These are phyloP conservation scores for Lablab purpureus DNA, from an alignment of 306 rosid genomes.

Conservation along the genomic window DNA sequence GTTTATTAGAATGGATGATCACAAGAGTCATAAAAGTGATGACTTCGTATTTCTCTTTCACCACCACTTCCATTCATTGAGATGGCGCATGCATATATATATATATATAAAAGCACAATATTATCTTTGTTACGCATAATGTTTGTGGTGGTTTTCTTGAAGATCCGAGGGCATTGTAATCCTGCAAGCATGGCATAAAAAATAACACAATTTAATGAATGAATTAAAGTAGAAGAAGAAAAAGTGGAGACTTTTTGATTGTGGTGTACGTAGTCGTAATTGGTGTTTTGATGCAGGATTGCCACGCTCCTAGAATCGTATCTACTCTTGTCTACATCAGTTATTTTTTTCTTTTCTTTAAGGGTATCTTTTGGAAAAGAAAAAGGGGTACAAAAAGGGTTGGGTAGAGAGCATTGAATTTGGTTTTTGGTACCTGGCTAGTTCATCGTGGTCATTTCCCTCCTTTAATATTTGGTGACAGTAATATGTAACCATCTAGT, in stretches of 20 bases:
- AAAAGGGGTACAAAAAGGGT: slow-evolving; percentile 18
- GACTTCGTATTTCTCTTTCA: slow-evolving; percentile 26
- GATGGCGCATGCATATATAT: slow-evolving; percentile 20
- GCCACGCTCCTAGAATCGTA: slow-evolving; percentile 14
- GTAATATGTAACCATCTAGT: not conserved
- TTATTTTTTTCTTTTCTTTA: not conserved
- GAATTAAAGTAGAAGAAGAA: not conserved
- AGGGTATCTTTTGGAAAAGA: slow-evolving; percentile 25
- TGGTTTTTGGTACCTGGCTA: slow-evolving; percentile 3
- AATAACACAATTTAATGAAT: not conserved
- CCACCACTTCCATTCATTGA: not conserved
- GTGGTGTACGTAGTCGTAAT: slow-evolving; percentile 11
- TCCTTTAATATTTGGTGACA: not conserved
- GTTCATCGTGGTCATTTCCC: not conserved
- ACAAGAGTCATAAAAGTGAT: not conserved
- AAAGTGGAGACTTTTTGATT: slow-evolving; percentile 3
- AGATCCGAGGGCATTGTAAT: not conserved
- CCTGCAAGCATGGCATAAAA: not conserved
- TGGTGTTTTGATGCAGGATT: slow-evolving; percentile 16
- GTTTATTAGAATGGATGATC: slow-evolving; percentile 13
- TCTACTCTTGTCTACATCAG: slow-evolving; percentile 3
- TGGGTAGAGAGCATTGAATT: not conserved
- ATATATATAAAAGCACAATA: not conserved
- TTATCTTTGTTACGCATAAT: slow-evolving; percentile 6
- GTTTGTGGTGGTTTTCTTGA: not conserved